Base-by-base conservation (phyloP, 1,284 basidiomycete genomes). In the Sporisorium reilianum region DNA sequence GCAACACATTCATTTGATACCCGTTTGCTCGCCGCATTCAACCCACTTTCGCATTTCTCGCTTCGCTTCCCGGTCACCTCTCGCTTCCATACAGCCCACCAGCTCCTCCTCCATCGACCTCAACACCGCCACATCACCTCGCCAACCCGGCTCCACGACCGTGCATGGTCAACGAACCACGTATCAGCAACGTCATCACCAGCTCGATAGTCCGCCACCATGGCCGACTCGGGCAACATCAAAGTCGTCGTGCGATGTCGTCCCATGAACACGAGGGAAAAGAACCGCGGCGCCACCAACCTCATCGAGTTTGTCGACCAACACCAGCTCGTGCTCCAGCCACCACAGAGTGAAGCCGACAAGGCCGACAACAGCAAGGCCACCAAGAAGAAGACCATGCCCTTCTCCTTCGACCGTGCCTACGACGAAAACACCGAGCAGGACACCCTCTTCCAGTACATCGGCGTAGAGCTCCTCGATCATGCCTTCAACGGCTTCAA, bases 401-500 rank as follows among this genome's bases (percentile, higher is more conserved):
- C 80, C 45, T 82, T 82, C 65, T 77, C 76, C 45, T 82, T 82
- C 46, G 80, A 82, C 48, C 53, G 79, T 6, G 60, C 76, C 48
- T 82, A 81, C 58, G 78, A 79, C 51, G 79, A 81, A 42, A 69
- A 82, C 56, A 82, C 80, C 5, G 78, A 82, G 54, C 80, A 82
- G 56, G 38, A 95, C 85, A 97, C 94, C 0, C 87, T 98, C 64
- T 98, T 94, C 85, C 90, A 96, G 77, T 96, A 98, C 87, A 86
- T 99, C 36, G 97, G 97, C 48, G 91, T 92, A 85, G 96, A 98
- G 81, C 87, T 99, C 55, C 88, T 99, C 78, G 92, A 98, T 84
- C 95, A 98, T 85, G 91, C 93, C 46, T 98, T 98, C 87, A 88
- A 92, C 51, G 97, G 96, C 25, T 99, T 97, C 87, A 98, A 99